Conservation (phyloP, 2,329 filamentous ascomycete genomes). For the Coccinonectria pachysandricola region DNA sequence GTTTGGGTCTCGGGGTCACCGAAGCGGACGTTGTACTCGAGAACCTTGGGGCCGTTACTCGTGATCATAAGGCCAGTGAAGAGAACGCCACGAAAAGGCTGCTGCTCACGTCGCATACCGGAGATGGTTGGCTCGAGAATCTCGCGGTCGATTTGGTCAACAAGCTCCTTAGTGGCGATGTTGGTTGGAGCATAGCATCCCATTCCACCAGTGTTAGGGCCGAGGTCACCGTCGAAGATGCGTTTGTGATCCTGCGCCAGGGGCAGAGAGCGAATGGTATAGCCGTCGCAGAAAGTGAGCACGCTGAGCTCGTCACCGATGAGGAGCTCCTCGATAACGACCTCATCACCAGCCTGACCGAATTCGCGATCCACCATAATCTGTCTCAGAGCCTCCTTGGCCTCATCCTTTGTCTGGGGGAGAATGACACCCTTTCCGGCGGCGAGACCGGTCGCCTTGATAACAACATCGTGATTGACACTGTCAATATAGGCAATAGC, state of each 20-base stretch:
- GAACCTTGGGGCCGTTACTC: slow-evolving; percentile 63
- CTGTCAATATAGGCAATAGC: slow-evolving; percentile 66
- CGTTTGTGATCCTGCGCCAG: slow-evolving; percentile 96
- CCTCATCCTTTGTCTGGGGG: slow-evolving; percentile 71
- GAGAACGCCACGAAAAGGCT: slow-evolving; percentile 62
- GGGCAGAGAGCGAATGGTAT: slow-evolving; percentile 71
- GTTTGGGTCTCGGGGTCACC: slow-evolving; percentile 90
- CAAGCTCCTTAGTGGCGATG: slow-evolving; percentile 63
- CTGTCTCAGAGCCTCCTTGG: slow-evolving; percentile 67
- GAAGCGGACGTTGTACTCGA: slow-evolving; percentile 91
- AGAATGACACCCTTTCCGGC: slow-evolving; percentile 95
- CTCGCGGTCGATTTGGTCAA: slow-evolving; percentile 66
- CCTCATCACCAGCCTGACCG: slow-evolving; percentile 74
- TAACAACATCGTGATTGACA: slow-evolving; percentile 66
- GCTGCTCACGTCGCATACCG: slow-evolving; percentile 74
- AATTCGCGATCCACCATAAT: slow-evolving; percentile 90
- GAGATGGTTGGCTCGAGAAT: slow-evolving; percentile 85
- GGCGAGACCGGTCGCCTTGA: slow-evolving; percentile 87
- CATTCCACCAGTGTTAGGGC: slow-evolving; percentile 96
- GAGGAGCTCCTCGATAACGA: slow-evolving; percentile 92
- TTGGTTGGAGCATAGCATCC: slow-evolving; percentile 91
- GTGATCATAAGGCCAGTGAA: slow-evolving; percentile 96
- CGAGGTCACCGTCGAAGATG: slow-evolving; percentile 79
- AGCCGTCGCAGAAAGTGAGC: slow-evolving; percentile 83
- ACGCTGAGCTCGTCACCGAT: slow-evolving; percentile 88